phyloP scores from a whole-genome alignment of 2,329 filamentous ascomycete species.

The Aspergillus clavatus region DNA sequence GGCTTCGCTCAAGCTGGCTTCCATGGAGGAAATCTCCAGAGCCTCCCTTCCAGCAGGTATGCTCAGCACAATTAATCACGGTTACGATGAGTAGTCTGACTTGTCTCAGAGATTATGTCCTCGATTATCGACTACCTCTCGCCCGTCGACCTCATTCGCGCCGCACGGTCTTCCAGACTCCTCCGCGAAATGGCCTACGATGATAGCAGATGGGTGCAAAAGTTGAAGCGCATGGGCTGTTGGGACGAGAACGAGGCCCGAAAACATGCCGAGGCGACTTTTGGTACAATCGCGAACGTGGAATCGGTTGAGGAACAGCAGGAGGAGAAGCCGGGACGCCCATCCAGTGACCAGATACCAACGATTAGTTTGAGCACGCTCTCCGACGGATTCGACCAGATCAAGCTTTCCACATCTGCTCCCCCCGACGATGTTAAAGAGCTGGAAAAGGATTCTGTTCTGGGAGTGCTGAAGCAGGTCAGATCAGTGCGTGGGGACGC shows the following conservation, averaged over 20 bases:
- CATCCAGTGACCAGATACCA: slow-evolving; percentile 14
- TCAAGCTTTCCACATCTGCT: slow-evolving; percentile 51
- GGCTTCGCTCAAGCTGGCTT: slow-evolving; percentile 70
- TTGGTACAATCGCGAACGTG: slow-evolving; percentile 26
- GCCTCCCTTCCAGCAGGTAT: slow-evolving; percentile 76
- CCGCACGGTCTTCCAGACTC: slow-evolving; percentile 76
- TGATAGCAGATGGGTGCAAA: slow-evolving; percentile 88
- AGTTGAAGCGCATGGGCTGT: slow-evolving; percentile 77
- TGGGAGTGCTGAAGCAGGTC: slow-evolving; percentile 65
- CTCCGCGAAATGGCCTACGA: slow-evolving; percentile 99
- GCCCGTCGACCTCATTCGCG: slow-evolving; percentile 76
- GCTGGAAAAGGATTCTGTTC: slow-evolving; percentile 58
- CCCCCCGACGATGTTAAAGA: slow-evolving; percentile 24
- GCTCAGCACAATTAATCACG: slow-evolving; percentile 15
- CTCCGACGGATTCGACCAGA: slow-evolving; percentile 74
- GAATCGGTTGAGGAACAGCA: slow-evolving; percentile 26
- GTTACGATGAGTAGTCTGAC: slow-evolving; percentile 19
- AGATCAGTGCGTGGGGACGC: slow-evolving; percentile 79
- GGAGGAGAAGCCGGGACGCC: slow-evolving; percentile 12
- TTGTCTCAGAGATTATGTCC: slow-evolving; percentile 69
- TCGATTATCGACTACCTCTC: slow-evolving; percentile 86
- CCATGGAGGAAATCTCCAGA: slow-evolving; percentile 69
- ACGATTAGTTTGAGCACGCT: slow-evolving; percentile 30
- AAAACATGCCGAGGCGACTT: slow-evolving; percentile 69
- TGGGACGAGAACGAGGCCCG: slow-evolving; percentile 90